Conservation (phyloP, 257 asterid genomes). For the Gentiana macrophylla region DNA sequence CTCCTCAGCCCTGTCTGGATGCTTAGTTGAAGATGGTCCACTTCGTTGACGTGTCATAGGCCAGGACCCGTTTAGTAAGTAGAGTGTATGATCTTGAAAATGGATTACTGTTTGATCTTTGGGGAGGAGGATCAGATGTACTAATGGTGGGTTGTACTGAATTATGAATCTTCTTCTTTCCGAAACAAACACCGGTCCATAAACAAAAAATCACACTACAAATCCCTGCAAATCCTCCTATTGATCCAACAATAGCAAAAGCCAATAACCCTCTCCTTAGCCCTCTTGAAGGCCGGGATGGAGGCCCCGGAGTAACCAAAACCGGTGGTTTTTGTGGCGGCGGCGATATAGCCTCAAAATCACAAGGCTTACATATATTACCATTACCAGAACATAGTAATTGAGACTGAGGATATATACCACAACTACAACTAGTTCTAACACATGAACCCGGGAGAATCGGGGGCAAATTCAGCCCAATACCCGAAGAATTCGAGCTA, state of each 20-base stretch:
- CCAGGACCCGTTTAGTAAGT: constrained; percentile 59
- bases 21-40: constrained; percentile 58
- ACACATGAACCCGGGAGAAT: constrained; percentile 73
- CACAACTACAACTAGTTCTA: constrained; percentile 39
- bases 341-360: constrained; percentile 14
- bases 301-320: constrained; percentile 9
- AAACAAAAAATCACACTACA: constrained; percentile 42
- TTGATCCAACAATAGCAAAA: constrained; percentile 54
- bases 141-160: constrained; percentile 74
- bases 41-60: constrained; percentile 81
- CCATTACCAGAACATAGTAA: constrained; percentile 59
- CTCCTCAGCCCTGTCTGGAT: constrained; percentile 68
- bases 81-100: constrained; percentile 69
- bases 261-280: constrained; percentile 48
- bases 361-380: constrained; percentile 68
- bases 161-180: constrained; percentile 69
- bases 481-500: constrained; percentile 24
- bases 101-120: constrained; percentile 34
- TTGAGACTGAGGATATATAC: constrained; percentile 52
- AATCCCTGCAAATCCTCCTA: constrained; percentile 66
- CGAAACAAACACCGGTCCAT: constrained; percentile 66
- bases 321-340: constrained; percentile 14
- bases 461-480: constrained; percentile 36
- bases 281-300: constrained; percentile 25
- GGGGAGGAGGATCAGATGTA: constrained; percentile 22